Percentiles rank a stretch among this genome's conserved stretches.
Conservation (phyloP, 2,329 filamentous ascomycete genomes). For the Eurotiales sp. region DNA sequence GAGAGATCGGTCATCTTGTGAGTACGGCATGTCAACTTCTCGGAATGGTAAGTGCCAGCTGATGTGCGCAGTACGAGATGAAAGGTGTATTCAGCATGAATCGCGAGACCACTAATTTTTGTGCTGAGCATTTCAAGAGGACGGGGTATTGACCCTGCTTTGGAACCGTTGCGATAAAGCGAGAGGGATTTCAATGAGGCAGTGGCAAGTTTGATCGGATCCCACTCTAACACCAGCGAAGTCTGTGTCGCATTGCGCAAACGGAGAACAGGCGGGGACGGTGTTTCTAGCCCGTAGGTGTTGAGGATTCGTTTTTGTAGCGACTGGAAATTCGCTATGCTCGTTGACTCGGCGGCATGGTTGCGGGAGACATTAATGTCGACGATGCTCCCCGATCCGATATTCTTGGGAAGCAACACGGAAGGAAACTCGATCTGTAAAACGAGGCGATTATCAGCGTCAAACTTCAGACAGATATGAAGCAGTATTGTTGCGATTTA, state of each 20-base stretch:
- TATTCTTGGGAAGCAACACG: conserved; percentile 91
- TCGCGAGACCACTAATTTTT: conserved; percentile 93
- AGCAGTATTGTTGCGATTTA: neutral
- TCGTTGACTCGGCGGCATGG: conserved; percentile 67
- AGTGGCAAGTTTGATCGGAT: conserved; percentile 87
- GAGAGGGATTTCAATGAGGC: conserved; percentile 85
- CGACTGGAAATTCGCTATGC: conserved; percentile 70
- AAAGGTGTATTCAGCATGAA: conserved; percentile 94
- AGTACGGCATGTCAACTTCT: conserved; percentile 80
- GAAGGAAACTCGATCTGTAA: conserved; percentile 94
- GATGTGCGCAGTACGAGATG: conserved; percentile 87
- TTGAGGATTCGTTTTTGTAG: conserved; percentile 87
- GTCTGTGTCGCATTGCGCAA: conserved; percentile 98
- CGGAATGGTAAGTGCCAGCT: conserved; percentile 80
- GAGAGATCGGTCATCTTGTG: conserved; percentile 99
- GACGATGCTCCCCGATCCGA: conserved; percentile 93
- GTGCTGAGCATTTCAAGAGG: conserved; percentile 86
- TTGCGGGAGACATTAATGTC: conserved; percentile 96
- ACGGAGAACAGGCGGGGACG: conserved; percentile 72
- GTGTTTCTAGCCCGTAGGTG: conserved; percentile 78
- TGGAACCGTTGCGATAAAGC: conserved; percentile 92
- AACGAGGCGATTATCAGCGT: neutral
- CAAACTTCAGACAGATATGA: neutral
- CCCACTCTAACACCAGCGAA: conserved; percentile 97
- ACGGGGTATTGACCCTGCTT: conserved; percentile 89